Base-by-base conservation (phyloP, 1,284 basidiomycete genomes). In the Salmacisia buchloeana region DNA sequence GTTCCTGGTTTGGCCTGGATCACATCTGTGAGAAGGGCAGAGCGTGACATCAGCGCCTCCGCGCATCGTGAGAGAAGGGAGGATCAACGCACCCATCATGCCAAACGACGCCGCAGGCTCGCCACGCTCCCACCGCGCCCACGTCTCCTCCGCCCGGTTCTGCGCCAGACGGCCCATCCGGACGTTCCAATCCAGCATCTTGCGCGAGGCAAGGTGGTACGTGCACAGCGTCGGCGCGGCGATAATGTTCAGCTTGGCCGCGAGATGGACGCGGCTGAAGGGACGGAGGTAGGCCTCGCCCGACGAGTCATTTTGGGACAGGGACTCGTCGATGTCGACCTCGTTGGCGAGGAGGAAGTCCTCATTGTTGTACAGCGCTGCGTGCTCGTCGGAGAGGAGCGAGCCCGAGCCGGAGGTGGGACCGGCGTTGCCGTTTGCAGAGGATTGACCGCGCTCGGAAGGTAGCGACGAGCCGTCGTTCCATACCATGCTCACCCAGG, bases 321-420 rank as follows among this genome's bases (percentile, higher is more conserved):
- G 69, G 12, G 65, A 69, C 52, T 75, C 74, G 63, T 81, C 81
- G 29, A 81, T 73, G 62, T 82, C 81, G 21, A 64, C 57, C 49
- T 82, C 81, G 60, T 70, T 73, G 7, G 80, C 80, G 13, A 82
- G 72, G 41, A 82, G 67, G 65, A 79, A 82, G 54, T 79, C 74
- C 31, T 81, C 80, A 41, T 67, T 67, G 61, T 74, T 72, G 63
- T 70, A 68, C 34, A 74, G 59, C 15, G 64, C n/a, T 6, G 73
- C 70, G 21, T 67, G 41, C 23, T 67, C 69, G 52, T 65, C 66
- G 21, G 46, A 27, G 25, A 52, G 46, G 25, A 52, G 29, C 23
- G 61, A 43, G 38, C 39, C 61, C 10, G 33, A 58, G 18, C 56
- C 54, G 18, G 35, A 34, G 35, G 39, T 3, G n/a, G 25, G 27